Conservation (phyloP, 2,329 filamentous ascomycete genomes). For the Scedosporium aurantiacum region DNA sequence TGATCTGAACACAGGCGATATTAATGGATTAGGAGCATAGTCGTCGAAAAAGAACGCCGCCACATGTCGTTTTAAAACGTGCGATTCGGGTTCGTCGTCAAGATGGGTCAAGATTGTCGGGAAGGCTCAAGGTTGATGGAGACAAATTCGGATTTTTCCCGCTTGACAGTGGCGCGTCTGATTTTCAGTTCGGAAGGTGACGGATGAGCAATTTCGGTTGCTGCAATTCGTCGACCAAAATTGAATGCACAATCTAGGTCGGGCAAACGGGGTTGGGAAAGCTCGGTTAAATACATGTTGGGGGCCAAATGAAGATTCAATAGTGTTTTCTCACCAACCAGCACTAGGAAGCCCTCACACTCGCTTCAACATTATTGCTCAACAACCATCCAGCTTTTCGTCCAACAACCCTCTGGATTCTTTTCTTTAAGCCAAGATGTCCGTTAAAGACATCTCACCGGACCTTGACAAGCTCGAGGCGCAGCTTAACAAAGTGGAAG, state of each 20-base stretch:
- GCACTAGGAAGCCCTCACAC: too few relatives aligned
- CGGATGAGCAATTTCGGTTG: constrained; percentile 1
- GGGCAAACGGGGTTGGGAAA: not conserved
- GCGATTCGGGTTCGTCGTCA: not conserved
- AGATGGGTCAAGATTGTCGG: not conserved
- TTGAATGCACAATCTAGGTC: not conserved
- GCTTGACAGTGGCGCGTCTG: not conserved
- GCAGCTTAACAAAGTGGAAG: constrained; percentile 69
- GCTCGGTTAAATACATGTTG: not conserved
- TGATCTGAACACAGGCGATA: not conserved
- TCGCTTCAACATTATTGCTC: not conserved
- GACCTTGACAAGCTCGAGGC: constrained; percentile 64
- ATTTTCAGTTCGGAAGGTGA: not conserved
- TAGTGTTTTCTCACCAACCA: too few relatives aligned
- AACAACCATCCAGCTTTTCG: not conserved
- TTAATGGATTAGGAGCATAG: not conserved
- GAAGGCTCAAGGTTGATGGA: not conserved
- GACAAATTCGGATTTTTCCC: not conserved
- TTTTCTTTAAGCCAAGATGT: constrained; percentile 19
- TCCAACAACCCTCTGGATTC: not conserved
- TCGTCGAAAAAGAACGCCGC: not conserved
- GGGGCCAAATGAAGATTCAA: too few relatives aligned
- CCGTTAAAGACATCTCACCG: constrained; percentile 46
- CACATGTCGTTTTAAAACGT: not conserved
- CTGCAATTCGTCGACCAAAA: not conserved